Percentiles rank a stretch among this genome's conserved stretches.
Evolutionary conservation across 805 yeast genomes (phyloP).

Genomic region (Lipomyces japonicus): DNA sequence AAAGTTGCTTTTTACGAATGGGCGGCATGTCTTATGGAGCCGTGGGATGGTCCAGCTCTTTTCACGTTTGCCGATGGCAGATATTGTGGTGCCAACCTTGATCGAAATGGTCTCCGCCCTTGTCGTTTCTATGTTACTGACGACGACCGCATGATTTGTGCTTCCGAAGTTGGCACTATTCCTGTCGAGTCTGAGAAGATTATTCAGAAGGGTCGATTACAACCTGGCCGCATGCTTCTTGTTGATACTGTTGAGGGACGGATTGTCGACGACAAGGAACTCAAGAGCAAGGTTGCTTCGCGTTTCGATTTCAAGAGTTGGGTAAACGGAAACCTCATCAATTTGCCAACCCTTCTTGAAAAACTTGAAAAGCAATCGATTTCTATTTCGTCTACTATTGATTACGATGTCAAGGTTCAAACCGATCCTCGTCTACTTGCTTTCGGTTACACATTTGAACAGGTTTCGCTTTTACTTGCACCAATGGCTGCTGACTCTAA

Average conservation of each 20-base stretch:
- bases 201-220: slow-evolving; percentile 86
- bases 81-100: slow-evolving; percentile 96
- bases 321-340: slow-evolving; percentile 81
- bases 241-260: slow-evolving; percentile 92
- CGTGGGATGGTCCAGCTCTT: slow-evolving; percentile 99
- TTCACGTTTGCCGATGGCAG: slow-evolving; percentile 96
- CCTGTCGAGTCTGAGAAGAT: slow-evolving; percentile 79
- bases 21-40: slow-evolving; percentile 99
- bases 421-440: slow-evolving; percentile 80
- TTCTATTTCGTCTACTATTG: slow-evolving; percentile 28
- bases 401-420: slow-evolving; percentile 49
- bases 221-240: slow-evolving; percentile 93
- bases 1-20: slow-evolving; percentile 95
- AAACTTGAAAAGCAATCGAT: slow-evolving; percentile 48
- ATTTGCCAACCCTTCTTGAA: slow-evolving; percentile 67
- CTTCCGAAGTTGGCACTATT: slow-evolving; percentile 96
- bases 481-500: slow-evolving; percentile 94
- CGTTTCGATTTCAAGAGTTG: slow-evolving; percentile 91
- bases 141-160: slow-evolving; percentile 94
- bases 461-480: slow-evolving; percentile 71
- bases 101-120: slow-evolving; percentile 96
- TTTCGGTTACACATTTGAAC: slow-evolving; percentile 93
- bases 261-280: slow-evolving; percentile 87
- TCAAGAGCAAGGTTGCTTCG: slow-evolving; percentile 73
- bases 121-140: slow-evolving; percentile 94